phyloP scores from a whole-genome alignment of 805 yeast species.

The Ogataea kodamae region DNA sequence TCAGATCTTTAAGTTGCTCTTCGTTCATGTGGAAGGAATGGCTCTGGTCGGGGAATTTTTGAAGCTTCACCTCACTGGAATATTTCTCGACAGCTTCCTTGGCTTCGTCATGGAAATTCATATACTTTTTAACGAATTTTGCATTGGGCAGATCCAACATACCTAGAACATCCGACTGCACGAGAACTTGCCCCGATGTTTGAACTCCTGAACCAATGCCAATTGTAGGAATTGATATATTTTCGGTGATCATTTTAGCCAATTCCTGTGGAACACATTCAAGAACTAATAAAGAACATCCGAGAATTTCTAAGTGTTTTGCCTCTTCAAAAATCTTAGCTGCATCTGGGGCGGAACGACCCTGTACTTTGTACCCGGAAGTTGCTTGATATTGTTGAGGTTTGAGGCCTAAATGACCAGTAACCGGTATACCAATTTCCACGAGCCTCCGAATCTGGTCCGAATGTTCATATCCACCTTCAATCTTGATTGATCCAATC shows the following conservation, averaged over 20 bases:
- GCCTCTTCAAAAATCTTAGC: slow-evolving; percentile 62
- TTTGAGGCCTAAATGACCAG: slow-evolving; percentile 89
- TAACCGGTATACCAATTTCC: slow-evolving; percentile 76
- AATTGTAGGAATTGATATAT: slow-evolving; percentile 71
- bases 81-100: slow-evolving; percentile 52
- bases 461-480: slow-evolving; percentile 66
- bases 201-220: slow-evolving; percentile 93
- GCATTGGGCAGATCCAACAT: slow-evolving; percentile 56
- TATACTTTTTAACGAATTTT: slow-evolving; percentile 75
- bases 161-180: slow-evolving; percentile 80
- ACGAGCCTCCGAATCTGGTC: slow-evolving; percentile 55
- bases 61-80: slow-evolving; percentile 52
- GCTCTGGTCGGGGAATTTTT: slow-evolving; percentile 57
- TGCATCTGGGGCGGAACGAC: slow-evolving; percentile 55
- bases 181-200: slow-evolving; percentile 88
- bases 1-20: slow-evolving; percentile 45
- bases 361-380: slow-evolving; percentile 91
- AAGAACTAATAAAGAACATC: slow-evolving; percentile 69
- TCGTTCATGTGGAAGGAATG: slow-evolving; percentile 72
- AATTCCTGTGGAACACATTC: slow-evolving; percentile 84
- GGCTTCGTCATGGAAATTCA: slow-evolving; percentile 46
- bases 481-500: slow-evolving; percentile 75
- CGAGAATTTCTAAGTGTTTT: slow-evolving; percentile 63
- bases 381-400: slow-evolving; percentile 79
- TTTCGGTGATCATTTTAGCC: slow-evolving; percentile 59